Percentiles rank a stretch among this genome's conserved stretches.
These are phyloP conservation scores for Cladophialophora yegresii DNA, from an alignment of 2,329 filamentous ascomycete genomes.

Conservation along the genomic window DNA sequence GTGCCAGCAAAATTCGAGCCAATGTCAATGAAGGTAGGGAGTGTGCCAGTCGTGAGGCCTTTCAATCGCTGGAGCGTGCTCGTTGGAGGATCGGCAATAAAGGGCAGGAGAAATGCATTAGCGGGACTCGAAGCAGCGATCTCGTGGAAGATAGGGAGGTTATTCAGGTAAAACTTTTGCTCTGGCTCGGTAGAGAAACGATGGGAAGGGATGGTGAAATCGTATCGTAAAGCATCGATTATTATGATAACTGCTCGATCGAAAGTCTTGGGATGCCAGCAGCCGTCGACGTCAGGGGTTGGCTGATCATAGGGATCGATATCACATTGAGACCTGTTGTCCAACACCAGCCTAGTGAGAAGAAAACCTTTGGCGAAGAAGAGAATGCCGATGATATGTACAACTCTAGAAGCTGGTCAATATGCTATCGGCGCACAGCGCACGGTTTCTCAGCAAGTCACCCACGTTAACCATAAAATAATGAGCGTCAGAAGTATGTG, in stretches of 20 bases:
- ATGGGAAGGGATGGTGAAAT: constrained; percentile 83
- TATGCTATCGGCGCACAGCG: not conserved
- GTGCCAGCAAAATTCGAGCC: constrained; percentile 95
- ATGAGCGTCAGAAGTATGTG: constrained; percentile 35
- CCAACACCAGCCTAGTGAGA: constrained; percentile 78
- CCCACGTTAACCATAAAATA: constrained; percentile 36
- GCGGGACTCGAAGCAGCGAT: constrained; percentile 71
- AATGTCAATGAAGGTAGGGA: constrained; percentile 91
- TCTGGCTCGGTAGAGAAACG: constrained; percentile 46
- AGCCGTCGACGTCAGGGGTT: constrained; percentile 62
- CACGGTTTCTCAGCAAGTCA: not conserved
- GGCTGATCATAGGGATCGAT: constrained; percentile 59
- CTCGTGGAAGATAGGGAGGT: constrained; percentile 83
- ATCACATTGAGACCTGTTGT: constrained; percentile 71
- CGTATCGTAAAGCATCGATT: constrained; percentile 92
- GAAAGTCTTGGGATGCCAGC: constrained; percentile 95
- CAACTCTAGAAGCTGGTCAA: constrained; percentile 49
- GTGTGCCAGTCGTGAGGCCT: constrained; percentile 88
- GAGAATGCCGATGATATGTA: constrained; percentile 80
- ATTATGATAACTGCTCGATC: constrained; percentile 87
- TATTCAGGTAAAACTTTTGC: constrained; percentile 76
- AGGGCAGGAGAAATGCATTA: constrained; percentile 86
- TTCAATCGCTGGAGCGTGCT: constrained; percentile 90
- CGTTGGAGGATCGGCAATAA: constrained; percentile 95
- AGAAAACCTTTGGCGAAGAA: constrained; percentile 96